These are phyloP conservation scores for Trichoderma virens DNA, from an alignment of 495 filamentous ascomycete genomes.

Conservation along the genomic window DNA sequence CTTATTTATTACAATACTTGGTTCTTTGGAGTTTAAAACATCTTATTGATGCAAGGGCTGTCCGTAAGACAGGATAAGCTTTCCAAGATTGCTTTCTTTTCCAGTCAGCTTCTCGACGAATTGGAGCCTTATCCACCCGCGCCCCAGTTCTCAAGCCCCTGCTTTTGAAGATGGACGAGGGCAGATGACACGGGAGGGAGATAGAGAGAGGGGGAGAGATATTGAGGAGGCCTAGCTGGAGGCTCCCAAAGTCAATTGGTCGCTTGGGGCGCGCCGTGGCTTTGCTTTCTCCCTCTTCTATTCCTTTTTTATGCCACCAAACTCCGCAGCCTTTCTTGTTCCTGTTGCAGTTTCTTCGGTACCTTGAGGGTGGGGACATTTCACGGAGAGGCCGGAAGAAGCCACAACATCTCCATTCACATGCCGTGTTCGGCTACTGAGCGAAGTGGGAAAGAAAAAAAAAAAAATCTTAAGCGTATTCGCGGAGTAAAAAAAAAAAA, in stretches of 20 bases:
- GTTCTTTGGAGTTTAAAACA: no score
- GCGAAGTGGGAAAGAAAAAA: background rate
- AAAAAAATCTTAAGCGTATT: background rate
- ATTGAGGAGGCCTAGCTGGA: no score
- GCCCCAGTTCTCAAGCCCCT: background rate
- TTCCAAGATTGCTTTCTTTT: background rate
- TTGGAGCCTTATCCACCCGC: background rate
- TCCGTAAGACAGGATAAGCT: background rate
- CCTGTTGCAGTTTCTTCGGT: background rate
- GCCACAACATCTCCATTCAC: background rate
- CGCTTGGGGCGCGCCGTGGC: no score
- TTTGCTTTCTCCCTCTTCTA: no score
- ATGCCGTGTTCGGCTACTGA: background rate
- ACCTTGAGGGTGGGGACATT: background rate
- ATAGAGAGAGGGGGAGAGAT: no score
- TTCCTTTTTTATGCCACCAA: background rate
- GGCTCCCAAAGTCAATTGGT: no score
- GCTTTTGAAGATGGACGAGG: background rate
- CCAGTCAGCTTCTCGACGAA: background rate
- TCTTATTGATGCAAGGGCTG: background rate
- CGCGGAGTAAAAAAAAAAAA: background rate
- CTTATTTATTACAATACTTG: no score
- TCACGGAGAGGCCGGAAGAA: conserved; percentile 4
- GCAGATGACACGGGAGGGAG: no score
- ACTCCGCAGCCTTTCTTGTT: background rate